Conservation (phyloP, 2,329 filamentous ascomycete species). For the Aspergillus carbonarius region DNA sequence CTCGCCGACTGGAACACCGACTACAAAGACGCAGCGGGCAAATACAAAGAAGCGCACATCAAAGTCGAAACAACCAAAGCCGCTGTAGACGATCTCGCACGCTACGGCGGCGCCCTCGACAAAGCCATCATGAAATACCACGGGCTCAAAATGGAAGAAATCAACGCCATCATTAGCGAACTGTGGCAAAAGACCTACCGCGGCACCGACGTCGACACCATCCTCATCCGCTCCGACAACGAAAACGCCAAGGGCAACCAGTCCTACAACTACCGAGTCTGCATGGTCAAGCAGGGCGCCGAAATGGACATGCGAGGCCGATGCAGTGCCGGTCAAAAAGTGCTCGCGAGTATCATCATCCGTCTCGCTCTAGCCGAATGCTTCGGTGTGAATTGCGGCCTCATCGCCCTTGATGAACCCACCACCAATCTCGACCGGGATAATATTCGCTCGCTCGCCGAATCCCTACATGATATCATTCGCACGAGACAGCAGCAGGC, state of each 20-base stretch:
- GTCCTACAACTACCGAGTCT: slow-evolving; percentile 94
- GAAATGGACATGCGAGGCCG: slow-evolving; percentile 99
- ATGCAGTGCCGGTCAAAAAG: slow-evolving; percentile 94
- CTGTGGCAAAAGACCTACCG: slow-evolving; percentile 98
- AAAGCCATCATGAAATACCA: slow-evolving; percentile 98
- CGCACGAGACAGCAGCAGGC: slow-evolving; percentile 75
- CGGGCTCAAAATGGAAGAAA: slow-evolving; percentile 94
- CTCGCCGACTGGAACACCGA: slow-evolving; percentile 78
- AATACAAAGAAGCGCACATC: slow-evolving; percentile 86
- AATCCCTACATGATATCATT: slow-evolving; percentile 85
- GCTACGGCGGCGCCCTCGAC: slow-evolving; percentile 81
- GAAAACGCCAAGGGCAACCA: slow-evolving; percentile 73
- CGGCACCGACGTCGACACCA: slow-evolving; percentile 94
- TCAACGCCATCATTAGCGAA: slow-evolving; percentile 91
- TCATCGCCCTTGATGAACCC: slow-evolving; percentile 95
- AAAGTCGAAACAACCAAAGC: slow-evolving; percentile 89
- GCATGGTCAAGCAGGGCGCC: slow-evolving; percentile 95
- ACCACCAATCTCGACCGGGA: slow-evolving; percentile 95
- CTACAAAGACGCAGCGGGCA: slow-evolving; percentile 76
- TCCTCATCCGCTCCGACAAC: slow-evolving; percentile 88
- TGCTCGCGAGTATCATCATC: slow-evolving; percentile 95
- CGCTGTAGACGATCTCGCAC: slow-evolving; percentile 82
- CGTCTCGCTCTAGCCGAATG: slow-evolving; percentile 93
- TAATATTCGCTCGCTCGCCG: slow-evolving; percentile 87
- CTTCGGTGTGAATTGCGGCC: slow-evolving; percentile 91